These are phyloP conservation scores for Nakazawaea ishiwadae DNA, from an alignment of 805 yeast genomes.

Conservation along the genomic window DNA sequence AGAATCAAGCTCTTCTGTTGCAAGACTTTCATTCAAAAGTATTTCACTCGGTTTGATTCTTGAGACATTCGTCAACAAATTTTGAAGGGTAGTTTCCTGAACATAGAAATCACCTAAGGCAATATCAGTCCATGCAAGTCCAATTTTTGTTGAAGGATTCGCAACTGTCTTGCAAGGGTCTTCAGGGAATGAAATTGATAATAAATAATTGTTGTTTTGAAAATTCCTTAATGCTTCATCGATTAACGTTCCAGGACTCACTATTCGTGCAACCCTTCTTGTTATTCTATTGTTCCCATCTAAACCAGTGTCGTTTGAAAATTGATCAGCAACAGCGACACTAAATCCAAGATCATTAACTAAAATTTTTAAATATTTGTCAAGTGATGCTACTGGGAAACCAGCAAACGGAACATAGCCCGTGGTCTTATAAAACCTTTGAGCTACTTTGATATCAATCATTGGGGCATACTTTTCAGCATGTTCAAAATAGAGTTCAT, in stretches of 20 bases:
- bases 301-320: too few species aligned
- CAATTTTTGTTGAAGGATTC: constrained; percentile 45
- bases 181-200: constrained; percentile 60
- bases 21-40: constrained; percentile 46
- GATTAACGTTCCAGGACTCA: constrained; percentile 90
- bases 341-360: constrained; percentile 66
- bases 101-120: constrained; percentile 77
- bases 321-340: constrained; percentile 84
- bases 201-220: constrained; percentile 63
- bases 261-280: constrained; percentile 71
- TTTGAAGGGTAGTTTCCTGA: constrained; percentile 55
- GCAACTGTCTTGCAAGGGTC: constrained; percentile 32
- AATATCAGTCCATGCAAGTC: constrained; percentile 85
- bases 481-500: constrained; percentile 85
- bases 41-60: constrained; percentile 82
- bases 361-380: constrained; percentile 66
- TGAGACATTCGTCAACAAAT: constrained; percentile 65
- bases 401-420: constrained; percentile 79
- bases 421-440: constrained; percentile 38
- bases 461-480: constrained; percentile 70
- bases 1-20: constrained; percentile 30
- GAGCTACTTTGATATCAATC: constrained; percentile 69
- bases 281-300: constrained; percentile 45
- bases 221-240: constrained; percentile 81
- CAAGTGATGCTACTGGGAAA: constrained; percentile 70